Conservation (phyloP, 192 early-diverging fungal species). For the Backusella sp. region DNA sequence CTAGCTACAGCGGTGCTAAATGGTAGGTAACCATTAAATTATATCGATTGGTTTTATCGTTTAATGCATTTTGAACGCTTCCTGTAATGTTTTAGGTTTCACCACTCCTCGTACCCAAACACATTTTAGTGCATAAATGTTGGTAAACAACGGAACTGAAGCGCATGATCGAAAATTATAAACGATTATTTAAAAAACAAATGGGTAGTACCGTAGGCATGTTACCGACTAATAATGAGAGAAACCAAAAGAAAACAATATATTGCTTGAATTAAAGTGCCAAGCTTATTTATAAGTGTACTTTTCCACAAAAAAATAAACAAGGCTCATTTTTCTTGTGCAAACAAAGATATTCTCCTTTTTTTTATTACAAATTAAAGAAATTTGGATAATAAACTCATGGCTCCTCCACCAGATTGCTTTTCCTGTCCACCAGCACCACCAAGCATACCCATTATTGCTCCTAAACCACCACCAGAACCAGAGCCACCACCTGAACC, state of each 20-base stretch:
- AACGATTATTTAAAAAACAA: neutral
- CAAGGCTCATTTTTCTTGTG: neutral
- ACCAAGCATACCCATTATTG: slow-evolving; percentile 33
- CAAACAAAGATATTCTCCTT: neutral
- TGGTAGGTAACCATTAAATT: neutral
- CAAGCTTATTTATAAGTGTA: no score
- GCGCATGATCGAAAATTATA: neutral
- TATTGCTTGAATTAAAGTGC: neutral
- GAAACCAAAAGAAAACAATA: neutral
- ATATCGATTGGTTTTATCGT: neutral
- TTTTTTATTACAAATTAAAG: slow-evolving; percentile 17
- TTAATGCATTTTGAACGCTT: neutral
- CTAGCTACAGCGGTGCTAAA: neutral
- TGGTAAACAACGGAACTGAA: neutral
- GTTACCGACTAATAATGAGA: neutral
- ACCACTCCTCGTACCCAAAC: neutral
- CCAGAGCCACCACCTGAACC: slow-evolving; percentile 6
- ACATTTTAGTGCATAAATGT: neutral
- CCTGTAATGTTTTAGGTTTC: neutral
- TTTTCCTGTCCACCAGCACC: slow-evolving; percentile 4
- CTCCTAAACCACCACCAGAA: slow-evolving; percentile 13
- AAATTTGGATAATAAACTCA: slow-evolving; percentile 27
- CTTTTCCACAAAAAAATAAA: no score
- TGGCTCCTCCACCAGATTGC: slow-evolving; percentile 17
- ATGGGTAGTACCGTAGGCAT: neutral